These are phyloP conservation scores for Pelargonium myrrhifolium DNA, from an alignment of 441 rosid genomes.

Conservation along the genomic window DNA sequence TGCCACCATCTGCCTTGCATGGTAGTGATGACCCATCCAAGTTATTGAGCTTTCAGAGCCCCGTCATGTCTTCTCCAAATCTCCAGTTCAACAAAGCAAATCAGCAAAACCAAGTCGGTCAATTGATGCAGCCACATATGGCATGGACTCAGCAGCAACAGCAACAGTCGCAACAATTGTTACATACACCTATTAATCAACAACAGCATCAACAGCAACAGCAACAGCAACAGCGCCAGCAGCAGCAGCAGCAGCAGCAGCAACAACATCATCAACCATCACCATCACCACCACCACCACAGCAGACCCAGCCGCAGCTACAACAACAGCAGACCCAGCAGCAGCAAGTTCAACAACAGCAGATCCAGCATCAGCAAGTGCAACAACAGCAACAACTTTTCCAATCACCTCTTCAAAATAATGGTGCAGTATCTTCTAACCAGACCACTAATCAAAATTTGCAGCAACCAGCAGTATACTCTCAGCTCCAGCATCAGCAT, in stretches of 20 bases:
- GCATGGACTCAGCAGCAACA: constrained; percentile 69
- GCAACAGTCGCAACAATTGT: constrained; percentile 34
- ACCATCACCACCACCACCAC: constrained; percentile 28
- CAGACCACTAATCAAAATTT: constrained; percentile 36
- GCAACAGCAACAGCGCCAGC: constrained; percentile 38
- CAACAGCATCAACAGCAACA: constrained; percentile 37
- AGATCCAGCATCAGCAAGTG: constrained; percentile 10
- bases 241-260: constrained; percentile 60
- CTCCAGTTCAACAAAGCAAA: constrained; percentile 67
- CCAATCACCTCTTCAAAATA: constrained; percentile 46
- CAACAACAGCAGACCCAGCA: constrained; percentile 30
- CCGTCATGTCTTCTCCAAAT: constrained; percentile 44
- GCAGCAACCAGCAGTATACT: constrained; percentile 44
- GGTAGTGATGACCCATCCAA: constrained; percentile 50
- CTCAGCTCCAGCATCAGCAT: constrained; percentile 57
- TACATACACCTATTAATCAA: background rate
- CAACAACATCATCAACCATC: constrained; percentile 25
- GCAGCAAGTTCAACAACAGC: constrained; percentile 38
- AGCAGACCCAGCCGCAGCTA: constrained; percentile 29
- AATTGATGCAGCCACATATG: constrained; percentile 55
- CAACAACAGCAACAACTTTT: constrained; percentile 29
- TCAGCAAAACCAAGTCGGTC: constrained; percentile 44
- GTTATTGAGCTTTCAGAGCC: constrained; percentile 75
- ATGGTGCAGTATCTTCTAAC: constrained; percentile 31
- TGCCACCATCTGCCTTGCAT: constrained; percentile 42